phyloP scores from a whole-genome alignment of 805 yeast genomes.

The Candida xyloterini region DNA sequence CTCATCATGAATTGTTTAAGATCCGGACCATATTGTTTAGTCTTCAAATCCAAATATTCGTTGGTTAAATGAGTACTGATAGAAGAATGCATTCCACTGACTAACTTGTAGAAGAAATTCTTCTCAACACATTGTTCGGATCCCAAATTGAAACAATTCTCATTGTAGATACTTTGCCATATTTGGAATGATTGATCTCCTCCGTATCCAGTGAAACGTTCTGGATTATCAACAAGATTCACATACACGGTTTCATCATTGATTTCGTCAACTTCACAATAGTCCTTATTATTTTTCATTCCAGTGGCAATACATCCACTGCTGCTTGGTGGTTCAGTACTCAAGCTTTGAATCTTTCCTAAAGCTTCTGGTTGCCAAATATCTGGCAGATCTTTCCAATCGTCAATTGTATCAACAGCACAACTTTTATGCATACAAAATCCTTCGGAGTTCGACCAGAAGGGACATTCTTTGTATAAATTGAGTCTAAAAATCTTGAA shows the following conservation, averaged over 20 bases:
- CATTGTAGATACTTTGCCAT: slow-evolving; percentile 90
- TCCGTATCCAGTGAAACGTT: slow-evolving; percentile 93
- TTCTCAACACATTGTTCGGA: slow-evolving; percentile 73
- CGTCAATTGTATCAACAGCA: slow-evolving; percentile 82
- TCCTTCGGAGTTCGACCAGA: slow-evolving; percentile 73
- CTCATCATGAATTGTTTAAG: slow-evolving; percentile 78
- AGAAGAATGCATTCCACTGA: slow-evolving; percentile 94
- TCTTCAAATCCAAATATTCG: slow-evolving; percentile 66
- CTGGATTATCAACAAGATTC: slow-evolving; percentile 85
- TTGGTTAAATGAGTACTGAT: slow-evolving; percentile 89
- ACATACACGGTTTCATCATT: slow-evolving; percentile 77
- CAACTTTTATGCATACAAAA: slow-evolving; percentile 85
- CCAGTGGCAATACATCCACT: slow-evolving; percentile 26
- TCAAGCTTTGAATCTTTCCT: slow-evolving; percentile 45
- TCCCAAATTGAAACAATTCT: slow-evolving; percentile 67
- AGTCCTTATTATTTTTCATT: slow-evolving; percentile 39
- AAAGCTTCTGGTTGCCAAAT: slow-evolving; percentile 72
- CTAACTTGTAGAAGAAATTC: slow-evolving; percentile 77
- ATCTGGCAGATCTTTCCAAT: slow-evolving; percentile 67
- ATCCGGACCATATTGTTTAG: slow-evolving; percentile 84
- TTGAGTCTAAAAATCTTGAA: slow-evolving; percentile 87
- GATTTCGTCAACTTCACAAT: slow-evolving; percentile 63
- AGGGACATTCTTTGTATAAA: slow-evolving; percentile 79
- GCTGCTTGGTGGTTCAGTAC: slow-evolving; percentile 30
- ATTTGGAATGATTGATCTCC: slow-evolving; percentile 90